Percentiles rank a stretch among this genome's conserved stretches.
These are phyloP conservation scores for Trichosporon ovoides DNA, from an alignment of 1,284 basidiomycete species.

Conservation along the genomic window DNA sequence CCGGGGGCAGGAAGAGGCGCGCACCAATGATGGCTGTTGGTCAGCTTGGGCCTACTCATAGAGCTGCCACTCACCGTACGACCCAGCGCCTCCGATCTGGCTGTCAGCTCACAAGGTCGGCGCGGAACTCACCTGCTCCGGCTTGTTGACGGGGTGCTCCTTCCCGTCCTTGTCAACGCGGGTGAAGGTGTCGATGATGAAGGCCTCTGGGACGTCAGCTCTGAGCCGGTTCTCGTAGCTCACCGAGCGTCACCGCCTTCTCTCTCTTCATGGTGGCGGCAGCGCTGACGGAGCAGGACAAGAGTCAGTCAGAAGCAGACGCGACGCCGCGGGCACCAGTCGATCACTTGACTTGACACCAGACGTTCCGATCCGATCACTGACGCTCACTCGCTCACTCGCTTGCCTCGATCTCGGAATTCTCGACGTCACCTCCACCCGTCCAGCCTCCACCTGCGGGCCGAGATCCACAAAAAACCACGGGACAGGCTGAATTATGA, in stretches of 20 bases:
- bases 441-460: too few species aligned
- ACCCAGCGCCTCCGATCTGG: conserved; percentile 46
- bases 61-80: conserved; percentile 34
- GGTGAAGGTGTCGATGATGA: conserved; percentile 46
- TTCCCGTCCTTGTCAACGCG: conserved; percentile 32
- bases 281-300: background rate
- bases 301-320: background rate
- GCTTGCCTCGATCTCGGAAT: background rate
- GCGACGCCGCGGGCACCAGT: background rate
- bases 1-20: conserved; percentile 38
- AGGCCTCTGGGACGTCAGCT: conserved; percentile 26
- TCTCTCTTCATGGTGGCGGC: conserved; percentile 1
- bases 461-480: too few species aligned
- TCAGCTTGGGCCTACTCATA: background rate
- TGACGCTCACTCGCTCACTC: too few species aligned
- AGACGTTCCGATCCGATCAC: too few species aligned
- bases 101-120: background rate
- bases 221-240: background rate
- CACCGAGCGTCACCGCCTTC: background rate
- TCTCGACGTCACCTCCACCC: conserved; percentile 1
- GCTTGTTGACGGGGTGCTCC: conserved; percentile 28
- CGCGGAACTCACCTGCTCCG: conserved; percentile 33
- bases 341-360: background rate
- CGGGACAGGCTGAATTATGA: background rate
- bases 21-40: conserved; percentile 39